Evolutionary conservation across 495 filamentous ascomycete genomes (phyloP).

Genomic region (Oidiodendron maius): DNA sequence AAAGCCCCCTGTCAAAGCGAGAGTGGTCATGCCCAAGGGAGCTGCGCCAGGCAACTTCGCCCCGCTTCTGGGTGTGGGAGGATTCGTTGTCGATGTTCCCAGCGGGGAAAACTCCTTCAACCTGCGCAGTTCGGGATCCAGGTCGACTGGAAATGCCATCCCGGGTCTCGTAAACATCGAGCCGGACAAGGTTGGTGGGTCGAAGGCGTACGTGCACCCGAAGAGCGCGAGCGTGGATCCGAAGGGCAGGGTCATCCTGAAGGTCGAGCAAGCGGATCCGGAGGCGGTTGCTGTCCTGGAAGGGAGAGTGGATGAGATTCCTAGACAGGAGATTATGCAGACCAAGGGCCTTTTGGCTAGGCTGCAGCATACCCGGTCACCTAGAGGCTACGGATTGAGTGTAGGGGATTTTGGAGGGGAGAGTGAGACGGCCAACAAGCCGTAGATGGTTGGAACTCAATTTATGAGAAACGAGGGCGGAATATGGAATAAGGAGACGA

Average conservation of each 20-base stretch:
- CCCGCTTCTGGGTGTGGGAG: constrained; percentile 39
- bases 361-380: not conserved
- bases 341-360: not conserved
- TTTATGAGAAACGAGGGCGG: too few relatives aligned
- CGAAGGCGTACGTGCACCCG: constrained; percentile 59
- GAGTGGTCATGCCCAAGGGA: constrained; percentile 50
- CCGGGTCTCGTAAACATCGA: constrained; percentile 45
- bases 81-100: constrained; percentile 34
- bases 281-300: constrained; percentile 45
- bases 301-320: constrained; percentile 25
- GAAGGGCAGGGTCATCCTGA: constrained; percentile 50
- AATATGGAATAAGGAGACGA: too few relatives aligned
- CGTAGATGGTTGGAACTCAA: too few relatives aligned
- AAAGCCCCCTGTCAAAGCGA: constrained; percentile 57
- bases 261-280: constrained; percentile 35
- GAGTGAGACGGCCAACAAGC: not conserved
- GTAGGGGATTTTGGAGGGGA: not conserved
- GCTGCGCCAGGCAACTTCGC: constrained; percentile 15
- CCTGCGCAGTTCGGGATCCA: not conserved
- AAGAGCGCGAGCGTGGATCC: constrained; percentile 51
- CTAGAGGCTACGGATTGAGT: not conserved
- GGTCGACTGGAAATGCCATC: not conserved
- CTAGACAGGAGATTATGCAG: not conserved
- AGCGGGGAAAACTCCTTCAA: constrained; percentile 24
- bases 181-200: constrained; percentile 55